phyloP scores from a whole-genome alignment of 768 basidiomycete species.

The Flagelloscypha sp. region DNA sequence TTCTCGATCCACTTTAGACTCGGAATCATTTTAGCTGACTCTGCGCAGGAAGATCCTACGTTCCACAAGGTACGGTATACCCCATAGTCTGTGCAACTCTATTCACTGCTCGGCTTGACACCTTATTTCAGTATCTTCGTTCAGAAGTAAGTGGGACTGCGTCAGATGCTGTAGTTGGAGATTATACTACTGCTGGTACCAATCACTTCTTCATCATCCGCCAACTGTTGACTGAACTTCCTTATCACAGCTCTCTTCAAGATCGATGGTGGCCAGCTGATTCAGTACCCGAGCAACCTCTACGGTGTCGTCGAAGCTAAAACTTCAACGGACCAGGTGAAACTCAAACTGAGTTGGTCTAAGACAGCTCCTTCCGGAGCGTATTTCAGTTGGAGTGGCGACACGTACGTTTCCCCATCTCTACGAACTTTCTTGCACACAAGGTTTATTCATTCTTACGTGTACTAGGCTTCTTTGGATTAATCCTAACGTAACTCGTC shows the following conservation, averaged over 20 bases:
- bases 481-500: slow-evolving; percentile 37
- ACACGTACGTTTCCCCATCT: no score
- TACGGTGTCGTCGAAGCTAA: slow-evolving; percentile 43
- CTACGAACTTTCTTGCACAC: no score
- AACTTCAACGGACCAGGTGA: slow-evolving; percentile 36
- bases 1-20: neutral
- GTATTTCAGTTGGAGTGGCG: slow-evolving; percentile 49
- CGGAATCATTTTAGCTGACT: neutral
- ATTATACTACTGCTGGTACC: slow-evolving; percentile 40
- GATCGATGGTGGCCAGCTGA: slow-evolving; percentile 45
- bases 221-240: no score
- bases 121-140: slow-evolving; percentile 50
- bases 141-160: slow-evolving; percentile 35
- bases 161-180: slow-evolving; percentile 43
- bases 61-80: no score
- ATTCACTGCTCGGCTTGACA: no score
- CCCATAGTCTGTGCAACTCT: no score
- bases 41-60: slow-evolving; percentile 40
- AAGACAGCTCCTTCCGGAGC: slow-evolving; percentile 37
- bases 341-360: slow-evolving; percentile 43
- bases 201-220: no score
- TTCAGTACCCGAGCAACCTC: slow-evolving; percentile 40
- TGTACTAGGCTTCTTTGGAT: slow-evolving; percentile 57
- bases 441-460: no score
- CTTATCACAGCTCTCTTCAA: slow-evolving; percentile 57